Evolutionary conservation across 495 filamentous ascomycete species (phyloP), one percentile per base, ranked within the genome.

Genomic region (Tuber calosporum): DNA sequence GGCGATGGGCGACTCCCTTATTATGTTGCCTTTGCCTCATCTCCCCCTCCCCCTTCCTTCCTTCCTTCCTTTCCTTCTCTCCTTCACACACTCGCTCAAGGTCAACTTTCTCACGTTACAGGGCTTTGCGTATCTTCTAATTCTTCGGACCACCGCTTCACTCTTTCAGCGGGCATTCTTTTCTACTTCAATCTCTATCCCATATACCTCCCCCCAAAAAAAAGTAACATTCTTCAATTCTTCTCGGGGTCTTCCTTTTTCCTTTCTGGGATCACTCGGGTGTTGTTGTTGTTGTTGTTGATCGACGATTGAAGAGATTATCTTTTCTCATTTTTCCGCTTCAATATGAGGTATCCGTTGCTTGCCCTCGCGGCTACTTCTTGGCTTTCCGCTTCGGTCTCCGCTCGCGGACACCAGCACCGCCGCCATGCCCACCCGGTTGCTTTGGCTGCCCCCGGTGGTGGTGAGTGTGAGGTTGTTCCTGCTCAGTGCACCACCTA

Each of bases 141-240:
- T 72, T 76, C 68, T 71, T 84, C 84, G 80, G 84, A 89, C 87
- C 82, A 93, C 92, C 91, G 92, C 92, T 94, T 94, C 92, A 94
- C 90, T 96, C 92, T 81, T 96, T 96, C 86, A 94, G 92, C 92
- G 92, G 92, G 90, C 91, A 90, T 85, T 94, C 92, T 84, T 93
- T 93, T 84, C 80, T 75, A 82, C 83, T 78, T 6, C 20, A 78
- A 79, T 72, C 75, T 67, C 70, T 75, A 71, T 73, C 71, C 69
- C 78, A 79, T 75, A 80, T 79, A 82, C 75, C 75, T 78, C n/a
- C n/a, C n/a, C n/a, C n/a, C n/a, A n/a, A n/a, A n/a, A 82, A 81
- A 81, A 87, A 79, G 75, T 68, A 73, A 69, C 73, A n/a, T 74
- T 73, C 43, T 48, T 78, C 71, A 30, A 71, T 42, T 73, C 58